phyloP scores from a whole-genome alignment of 495 filamentous ascomycete species.

The Tuber indicum region DNA sequence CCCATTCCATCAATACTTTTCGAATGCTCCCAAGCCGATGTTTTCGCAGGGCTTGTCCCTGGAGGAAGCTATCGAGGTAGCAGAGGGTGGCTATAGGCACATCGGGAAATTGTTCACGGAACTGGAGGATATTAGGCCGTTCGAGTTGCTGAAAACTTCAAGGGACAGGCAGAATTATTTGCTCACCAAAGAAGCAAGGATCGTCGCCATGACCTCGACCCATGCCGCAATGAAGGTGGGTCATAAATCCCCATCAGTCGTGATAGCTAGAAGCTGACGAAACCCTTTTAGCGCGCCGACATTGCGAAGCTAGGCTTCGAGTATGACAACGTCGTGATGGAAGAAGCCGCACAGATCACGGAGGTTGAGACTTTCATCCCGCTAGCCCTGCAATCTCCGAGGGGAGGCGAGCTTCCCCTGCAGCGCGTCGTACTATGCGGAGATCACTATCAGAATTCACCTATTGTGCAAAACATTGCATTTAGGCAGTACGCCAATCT shows the following conservation, averaged over 20 bases:
- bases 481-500: constrained; percentile 93
- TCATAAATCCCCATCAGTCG: not conserved
- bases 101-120: constrained; percentile 88
- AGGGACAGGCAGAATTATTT: constrained; percentile 94
- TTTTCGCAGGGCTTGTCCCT: constrained; percentile 60
- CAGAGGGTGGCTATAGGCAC: constrained; percentile 80
- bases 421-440: constrained; percentile 89
- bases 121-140: constrained; percentile 86
- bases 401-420: constrained; percentile 63
- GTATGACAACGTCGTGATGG: constrained; percentile 97
- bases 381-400: constrained; percentile 75
- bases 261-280: not conserved
- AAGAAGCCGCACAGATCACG: constrained; percentile 97
- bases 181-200: constrained; percentile 85
- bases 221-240: constrained; percentile 85
- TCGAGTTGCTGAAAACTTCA: constrained; percentile 82
- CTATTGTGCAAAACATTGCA: constrained; percentile 91
- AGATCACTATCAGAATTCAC: constrained; percentile 94
- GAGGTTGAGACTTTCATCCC: constrained; percentile 97
- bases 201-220: constrained; percentile 97
- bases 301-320: constrained; percentile 88
- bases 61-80: constrained; percentile 68
- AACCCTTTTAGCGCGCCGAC: constrained; percentile 46
- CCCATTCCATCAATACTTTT: constrained; percentile 85
- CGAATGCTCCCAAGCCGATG: constrained; percentile 77